Conservation (phyloP, 2,329 filamentous ascomycete species). For the Talaromyces sp. region DNA sequence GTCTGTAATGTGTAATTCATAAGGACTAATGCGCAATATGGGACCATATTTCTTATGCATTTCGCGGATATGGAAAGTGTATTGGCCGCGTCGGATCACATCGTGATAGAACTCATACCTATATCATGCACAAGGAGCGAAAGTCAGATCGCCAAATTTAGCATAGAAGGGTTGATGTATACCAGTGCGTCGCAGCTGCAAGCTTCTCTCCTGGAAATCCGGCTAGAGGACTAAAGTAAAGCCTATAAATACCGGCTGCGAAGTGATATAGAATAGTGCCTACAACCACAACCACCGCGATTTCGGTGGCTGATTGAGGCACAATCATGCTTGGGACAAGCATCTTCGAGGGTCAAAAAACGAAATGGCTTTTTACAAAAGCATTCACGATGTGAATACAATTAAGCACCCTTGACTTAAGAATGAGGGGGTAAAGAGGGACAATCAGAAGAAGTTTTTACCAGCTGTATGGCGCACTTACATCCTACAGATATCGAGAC, state of each 20-base stretch:
- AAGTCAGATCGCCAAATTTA: slow-evolving; percentile 21
- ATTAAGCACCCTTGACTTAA: not conserved
- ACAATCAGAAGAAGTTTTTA: not conserved
- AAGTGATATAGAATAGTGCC: not conserved
- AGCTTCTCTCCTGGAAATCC: slow-evolving; percentile 32
- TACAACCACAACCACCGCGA: not conserved
- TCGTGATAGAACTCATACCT: slow-evolving; percentile 31
- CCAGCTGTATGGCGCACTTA: not conserved
- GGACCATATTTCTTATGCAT: slow-evolving; percentile 32
- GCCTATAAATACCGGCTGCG: slow-evolving; percentile 25
- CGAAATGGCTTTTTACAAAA: not conserved
- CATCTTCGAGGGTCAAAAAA: not conserved
- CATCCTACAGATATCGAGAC: not conserved
- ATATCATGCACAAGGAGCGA: not conserved
- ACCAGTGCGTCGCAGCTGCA: slow-evolving; percentile 31
- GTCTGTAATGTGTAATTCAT: slow-evolving; percentile 36
- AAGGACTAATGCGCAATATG: slow-evolving; percentile 33
- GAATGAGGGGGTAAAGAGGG: not conserved
- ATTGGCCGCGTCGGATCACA: slow-evolving; percentile 23
- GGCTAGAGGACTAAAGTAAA: slow-evolving; percentile 34
- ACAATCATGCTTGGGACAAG: not conserved
- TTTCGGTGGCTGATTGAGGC: not conserved
- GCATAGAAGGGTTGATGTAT: slow-evolving; percentile 30
- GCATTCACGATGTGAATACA: not conserved
- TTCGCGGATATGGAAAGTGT: slow-evolving; percentile 24